Base-by-base conservation (phyloP, 176 grass and related monocot genomes). In the Olyra latifolia region DNA sequence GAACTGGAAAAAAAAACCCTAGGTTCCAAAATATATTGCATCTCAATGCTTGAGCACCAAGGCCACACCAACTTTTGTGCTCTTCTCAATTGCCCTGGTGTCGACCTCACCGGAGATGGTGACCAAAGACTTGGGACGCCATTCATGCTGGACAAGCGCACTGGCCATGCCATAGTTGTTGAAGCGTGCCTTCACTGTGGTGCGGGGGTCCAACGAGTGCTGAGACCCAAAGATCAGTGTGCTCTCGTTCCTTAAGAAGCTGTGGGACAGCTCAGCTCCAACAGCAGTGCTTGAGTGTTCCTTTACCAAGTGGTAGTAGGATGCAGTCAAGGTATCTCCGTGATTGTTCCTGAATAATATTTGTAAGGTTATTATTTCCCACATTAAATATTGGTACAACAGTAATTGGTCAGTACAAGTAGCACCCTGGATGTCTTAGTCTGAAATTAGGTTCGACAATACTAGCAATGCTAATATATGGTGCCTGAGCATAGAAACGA, bases 151-250 rank as follows among this genome's bases (percentile, higher is more conserved):
- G 40, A 93, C 71, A 2, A 93, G 90, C 3, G 86, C 88, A 75
- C 80, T 93, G 55, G 90, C 93, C 83, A 87, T 93, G 80, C 93
- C 93, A 75, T 91, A 93, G 79, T 90, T 93, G 80, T 97, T 97
- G 84, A 97, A 82, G 69, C 93, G 85, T 70, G 88, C 88, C 82
- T 97, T 97, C 17, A 93, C 90, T 4, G 71, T 71, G 8, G 93
- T 97, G 42, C 64, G 62, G 30, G 85, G 79, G 24, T 97, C 74
- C 69, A 87, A 15, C 28, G 80, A 84, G 47, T 97, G 88, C 28
- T 91, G 88, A 17, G 88, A 77, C 35, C 93, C 93, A 79, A 97
- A 91, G 13, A 85, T 90, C 2, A 97, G 47, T 2, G 86, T 89
- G 66, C 86, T 97, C 65, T 87, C 83, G 54, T 93, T 93, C 77